Base-by-base conservation (phyloP, 2,329 filamentous ascomycete species). In the Bipolaris sorokiniana region DNA sequence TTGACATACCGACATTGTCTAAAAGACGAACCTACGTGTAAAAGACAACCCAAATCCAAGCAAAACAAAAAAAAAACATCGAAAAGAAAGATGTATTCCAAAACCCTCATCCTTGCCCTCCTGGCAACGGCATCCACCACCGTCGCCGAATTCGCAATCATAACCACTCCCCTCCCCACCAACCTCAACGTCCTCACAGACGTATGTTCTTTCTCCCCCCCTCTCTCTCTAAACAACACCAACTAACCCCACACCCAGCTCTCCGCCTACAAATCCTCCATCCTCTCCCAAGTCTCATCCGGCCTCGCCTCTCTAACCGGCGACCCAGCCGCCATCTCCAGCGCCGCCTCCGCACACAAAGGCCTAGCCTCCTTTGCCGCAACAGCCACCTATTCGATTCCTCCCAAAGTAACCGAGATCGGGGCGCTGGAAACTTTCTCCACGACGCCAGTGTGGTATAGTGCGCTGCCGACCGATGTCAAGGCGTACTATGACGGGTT, bases 401-500 rank as follows among this genome's bases (percentile, higher is more conserved):
- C 65, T 7, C 28, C 48, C 16, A 56, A 49, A 1, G 65, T 69
- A 15, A 68, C 64, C 2, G 36, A 62, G 33, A 11, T 66, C 15
- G 58, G 51, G 7, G 55, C 18, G 6, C 15, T 67, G 2, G 58
- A 60, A 41, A 65, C 63, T 0, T 63, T 65, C 51, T 67, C 64
- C 2, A 56, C 54, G 1, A 53, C 59, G 20, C 66, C 67, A 0
- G 59, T 41, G 0, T 70, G 68, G 68, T 70, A 68, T 54, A 61
- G 50, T 20, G 66, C 65, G 34, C 60, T 70, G 13, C 68, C 68
- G 3, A 63, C 56, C 51, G 60, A 70, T 22, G 51, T 70, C 18
- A 67, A 65, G 61, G 62, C 56, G 40, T 67, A 68, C 58, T 67
- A 67, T 22, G 68, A 69, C 18, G 51, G 49, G 38, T 61, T 64